phyloP scores from a whole-genome alignment of 768 basidiomycete species.

The Pleurotus pulmonarius region DNA sequence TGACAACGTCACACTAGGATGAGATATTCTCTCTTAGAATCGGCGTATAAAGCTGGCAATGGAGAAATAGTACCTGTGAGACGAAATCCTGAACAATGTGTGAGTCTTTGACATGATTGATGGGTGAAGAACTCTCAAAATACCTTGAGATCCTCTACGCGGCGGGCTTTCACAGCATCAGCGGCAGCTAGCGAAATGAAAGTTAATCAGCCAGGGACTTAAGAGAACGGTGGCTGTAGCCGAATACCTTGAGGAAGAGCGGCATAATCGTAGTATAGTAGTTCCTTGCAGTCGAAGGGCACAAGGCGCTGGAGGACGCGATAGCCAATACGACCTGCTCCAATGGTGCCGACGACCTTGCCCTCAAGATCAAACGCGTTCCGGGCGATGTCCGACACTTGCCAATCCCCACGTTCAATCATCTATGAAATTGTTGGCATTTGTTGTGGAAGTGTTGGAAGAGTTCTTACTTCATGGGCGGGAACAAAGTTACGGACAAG shows the following conservation, averaged over 20 bases:
- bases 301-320: conserved; percentile 76
- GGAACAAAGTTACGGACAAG: conserved; percentile 89
- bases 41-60: background rate
- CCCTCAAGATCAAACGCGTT: conserved; percentile 86
- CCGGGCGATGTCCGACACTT: conserved; percentile 78
- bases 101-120: background rate
- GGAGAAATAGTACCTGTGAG: conserved; percentile 26
- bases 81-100: conserved; percentile 34
- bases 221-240: background rate
- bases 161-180: conserved; percentile 63
- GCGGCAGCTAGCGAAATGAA: conserved; percentile 44
- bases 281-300: conserved; percentile 87
- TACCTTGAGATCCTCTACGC: conserved; percentile 78
- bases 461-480: conserved; percentile 65
- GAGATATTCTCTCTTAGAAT: background rate
- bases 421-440: conserved; percentile 36
- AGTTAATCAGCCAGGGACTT: conserved; percentile 5
- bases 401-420: conserved; percentile 85
- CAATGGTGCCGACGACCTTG: conserved; percentile 91
- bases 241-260: conserved; percentile 56
- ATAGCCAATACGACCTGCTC: conserved; percentile 79
- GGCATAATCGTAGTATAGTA: conserved; percentile 86
- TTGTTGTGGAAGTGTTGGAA: background rate
- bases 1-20: conserved; percentile 68
- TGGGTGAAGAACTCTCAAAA: conserved; percentile 14